Base-by-base conservation (phyloP, 2,329 filamentous ascomycete genomes). In the Grosmannia huntii region DNA sequence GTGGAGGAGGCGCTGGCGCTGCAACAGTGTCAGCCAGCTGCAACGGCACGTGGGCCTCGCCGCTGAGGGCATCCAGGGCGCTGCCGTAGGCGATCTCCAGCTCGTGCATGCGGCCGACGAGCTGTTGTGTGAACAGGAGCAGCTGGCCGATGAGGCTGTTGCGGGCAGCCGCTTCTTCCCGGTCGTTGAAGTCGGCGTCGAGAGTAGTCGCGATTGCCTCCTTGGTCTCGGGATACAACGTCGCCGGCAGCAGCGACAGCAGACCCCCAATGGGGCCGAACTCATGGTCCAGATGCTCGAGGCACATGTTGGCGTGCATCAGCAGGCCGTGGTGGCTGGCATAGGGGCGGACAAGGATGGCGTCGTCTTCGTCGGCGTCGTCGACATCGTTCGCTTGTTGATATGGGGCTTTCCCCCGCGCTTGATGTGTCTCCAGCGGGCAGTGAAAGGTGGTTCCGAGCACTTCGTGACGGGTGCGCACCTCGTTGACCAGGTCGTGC, bases 271-370 rank as follows among this genome's bases (percentile, higher is more conserved):
- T 76, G 28, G 74, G 71, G 50, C 74, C 73, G 63, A 77, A 80
- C 66, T 83, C 80, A 64, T 83, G 79, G 62, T 84, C 81, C 7
- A 84, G 73, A 2, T 78, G 71, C 69, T 83, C 80, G 6, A 84
- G 75, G 55, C 80, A 78, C 60, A 77, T 73, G 64, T 84, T 83
- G 60, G 81, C 80, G 65, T 84, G 81, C 70, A 74, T 72, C 31
- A 81, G 69, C 19, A 84, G 72, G 36, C 72, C 72, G 61, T 75
- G 70, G 61, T 81, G 77, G 57, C 70, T 73, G 54, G 72, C 70
- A 59, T 75, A 79, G 4, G 74, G 76, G 31, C 60, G 28, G 63
- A 46, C 23, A 31, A 31, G 33, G 36, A 11, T 12, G 46, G 14
- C 21, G 33, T 48, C 25, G 11, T 36, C 38, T 11, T 49, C n/a